Evolutionary conservation across 1,139 yeast species (phyloP), one percentile per base, ranked within the genome.

Genomic region (Geotrichum klebahnii): DNA sequence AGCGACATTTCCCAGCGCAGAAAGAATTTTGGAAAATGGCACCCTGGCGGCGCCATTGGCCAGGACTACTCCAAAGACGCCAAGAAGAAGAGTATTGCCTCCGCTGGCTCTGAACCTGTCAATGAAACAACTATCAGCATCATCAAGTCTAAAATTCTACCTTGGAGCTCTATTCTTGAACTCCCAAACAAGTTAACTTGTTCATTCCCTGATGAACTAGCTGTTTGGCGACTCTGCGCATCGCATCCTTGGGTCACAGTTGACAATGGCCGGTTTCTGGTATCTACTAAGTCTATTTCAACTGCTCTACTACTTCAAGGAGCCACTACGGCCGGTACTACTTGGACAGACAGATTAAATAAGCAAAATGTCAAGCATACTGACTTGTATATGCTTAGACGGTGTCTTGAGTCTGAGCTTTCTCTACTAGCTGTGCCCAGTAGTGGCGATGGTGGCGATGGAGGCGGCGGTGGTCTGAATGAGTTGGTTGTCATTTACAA

Each of bases 21-120:
- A 55, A 70, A 66, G 52, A 65, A 75, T 44, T 88, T 88, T 65
- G 81, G 84, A 6, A 75, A 75, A 55, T 77, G 83, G 62, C 96
- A 88, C 62, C 96, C 96, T 1, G 96, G 96, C 31, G 96, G 96
- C 23, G 85, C 94, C 1, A 87, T 88, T 59, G 96, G 96, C 16
- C 75, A 79, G 38, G 74, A 23, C 42, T 38, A 23, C 32, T 32
- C n/a, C n/a, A n/a, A n/a, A n/a, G n/a, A n/a, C n/a, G n/a, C n/a
- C n/a, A n/a, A n/a, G n/a, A n/a, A 38, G 32, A 12, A 23, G 5
- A 20, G 14, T 19, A 4, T n/a, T 5, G 42, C 32, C 8, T 4
- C 4, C 29, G 28, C 26, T 16, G 29, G 14, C 16, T 5, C 28
- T 12, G 26, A 28, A 8, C 5, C 14, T 5, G 40, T 16, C 3